Evolutionary conservation across 305 asterid species (phyloP), one percentile per base, ranked within the genome.

Genomic region (Andrographis paniculata): DNA sequence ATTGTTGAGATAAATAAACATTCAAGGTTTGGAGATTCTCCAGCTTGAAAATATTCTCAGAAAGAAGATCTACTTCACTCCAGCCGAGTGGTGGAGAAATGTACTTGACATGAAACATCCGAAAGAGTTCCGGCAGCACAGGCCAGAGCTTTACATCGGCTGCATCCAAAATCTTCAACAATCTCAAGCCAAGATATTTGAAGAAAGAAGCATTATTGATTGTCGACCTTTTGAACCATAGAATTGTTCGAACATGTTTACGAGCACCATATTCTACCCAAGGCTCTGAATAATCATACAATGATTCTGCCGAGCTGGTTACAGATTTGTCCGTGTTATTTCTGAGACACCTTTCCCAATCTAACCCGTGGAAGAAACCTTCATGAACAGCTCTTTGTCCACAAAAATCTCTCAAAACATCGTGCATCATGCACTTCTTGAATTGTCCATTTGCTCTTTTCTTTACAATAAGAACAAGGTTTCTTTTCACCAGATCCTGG

Each of bases 401-500:
- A 33, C 38, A 33, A 13, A 33, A 21, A 1, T 59, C 59, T 3
- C 67, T 54, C 5, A 69, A 44, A 10, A 69, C 30, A 55, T 69
- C 70, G 28, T 63, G 75, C 20, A 59, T 59, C 10, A 48, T 42
- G 21, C 70, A 63, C 1, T 48, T 33, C 13, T 40, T 55, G 23
- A 63, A 56, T 43, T 56, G 45, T 12, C 48, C 62, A 27, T 42
- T 42, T 4, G n/a, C 13, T 9, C 22, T 16, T 33, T 17, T 21
- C 54, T 44, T 48, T 20, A 39, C 58, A 19, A 30, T 46, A 22
- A 63, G 14, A 14, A 68, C 42, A 2, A 68, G 63, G 51, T 41
- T 63, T 49, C 74, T 51, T 5, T 53, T 66, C 11, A 58, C 40
- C 14, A 63, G 63, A 9, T 68, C 64, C 48, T 45, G 52, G 44